Conservation (phyloP, 805 yeast species). For the Ogataea parapolymorpha region DNA sequence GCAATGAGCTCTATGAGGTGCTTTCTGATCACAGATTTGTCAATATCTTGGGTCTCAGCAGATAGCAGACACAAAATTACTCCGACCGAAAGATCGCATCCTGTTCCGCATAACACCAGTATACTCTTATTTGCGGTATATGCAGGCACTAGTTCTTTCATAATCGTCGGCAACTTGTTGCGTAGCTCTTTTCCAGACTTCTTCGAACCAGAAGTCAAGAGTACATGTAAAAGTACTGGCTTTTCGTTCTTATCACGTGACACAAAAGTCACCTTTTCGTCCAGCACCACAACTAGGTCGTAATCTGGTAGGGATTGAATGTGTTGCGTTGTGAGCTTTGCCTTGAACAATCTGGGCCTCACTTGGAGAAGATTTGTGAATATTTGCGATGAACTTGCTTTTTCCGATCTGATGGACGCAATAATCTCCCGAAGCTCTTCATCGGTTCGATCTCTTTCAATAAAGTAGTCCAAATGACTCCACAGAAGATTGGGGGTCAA, state of each 20-base stretch:
- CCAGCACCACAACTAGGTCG: constrained; percentile 28
- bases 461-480: constrained; percentile 35
- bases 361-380: constrained; percentile 6
- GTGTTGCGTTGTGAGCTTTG: not conserved
- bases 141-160: constrained; percentile 37
- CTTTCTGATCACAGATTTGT: constrained; percentile 34
- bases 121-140: constrained; percentile 15
- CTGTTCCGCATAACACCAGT: constrained; percentile 58
- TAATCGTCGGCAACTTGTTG: constrained; percentile 27
- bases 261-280: constrained; percentile 9
- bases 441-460: constrained; percentile 29
- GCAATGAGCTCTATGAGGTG: constrained; percentile 51
- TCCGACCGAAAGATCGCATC: constrained; percentile 65
- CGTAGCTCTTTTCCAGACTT: constrained; percentile 66
- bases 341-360: constrained; percentile 11
- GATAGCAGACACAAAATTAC: constrained; percentile 53
- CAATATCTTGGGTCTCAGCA: constrained; percentile 1
- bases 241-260: constrained; percentile 12
- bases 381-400: not conserved
- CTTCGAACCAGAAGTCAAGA: constrained; percentile 39
- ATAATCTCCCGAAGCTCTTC: constrained; percentile 25
- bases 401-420: not conserved
- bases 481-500: constrained; percentile 58
- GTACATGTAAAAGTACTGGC: constrained; percentile 23
- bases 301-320: constrained; percentile 6